Evolutionary conservation across 1,284 basidiomycete genomes (phyloP).

Genomic region (Naganishia albida): DNA sequence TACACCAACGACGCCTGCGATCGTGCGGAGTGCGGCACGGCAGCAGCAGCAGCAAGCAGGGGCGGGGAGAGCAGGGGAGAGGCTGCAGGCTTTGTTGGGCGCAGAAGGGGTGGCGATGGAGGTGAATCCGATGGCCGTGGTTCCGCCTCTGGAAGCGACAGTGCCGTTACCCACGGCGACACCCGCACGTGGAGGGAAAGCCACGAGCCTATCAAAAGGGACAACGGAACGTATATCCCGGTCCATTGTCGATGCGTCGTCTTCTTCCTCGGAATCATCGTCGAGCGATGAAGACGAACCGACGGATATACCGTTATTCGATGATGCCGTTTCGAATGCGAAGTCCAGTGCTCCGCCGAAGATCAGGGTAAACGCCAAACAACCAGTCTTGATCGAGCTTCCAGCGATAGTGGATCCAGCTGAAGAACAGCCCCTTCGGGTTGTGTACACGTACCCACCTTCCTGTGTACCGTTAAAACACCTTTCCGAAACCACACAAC

Average conservation of each 20-base stretch:
- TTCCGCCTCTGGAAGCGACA: too few species aligned
- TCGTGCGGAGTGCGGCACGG: constrained; percentile 6
- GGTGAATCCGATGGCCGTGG: not conserved
- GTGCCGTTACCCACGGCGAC: not conserved
- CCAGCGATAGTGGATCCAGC: not conserved
- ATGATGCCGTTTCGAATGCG: constrained; percentile 2
- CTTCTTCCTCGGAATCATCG: not conserved
- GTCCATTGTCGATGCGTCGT: too few species aligned
- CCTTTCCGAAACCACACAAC: constrained; percentile 42
- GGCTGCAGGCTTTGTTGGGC: constrained; percentile 16
- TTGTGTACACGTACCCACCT: constrained; percentile 20
- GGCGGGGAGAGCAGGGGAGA: not conserved
- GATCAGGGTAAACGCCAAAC: constrained; percentile 12
- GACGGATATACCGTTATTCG: constrained; percentile 17
- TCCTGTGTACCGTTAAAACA: constrained; percentile 22
- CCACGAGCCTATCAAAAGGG: not conserved
- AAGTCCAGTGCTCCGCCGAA: not conserved
- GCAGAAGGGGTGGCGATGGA: not conserved
- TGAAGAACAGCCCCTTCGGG: not conserved
- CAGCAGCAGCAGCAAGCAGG: not conserved
- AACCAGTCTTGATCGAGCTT: constrained; percentile 8
- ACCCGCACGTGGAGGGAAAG: not conserved
- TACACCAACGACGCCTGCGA: constrained; percentile 17
- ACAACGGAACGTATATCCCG: not conserved
- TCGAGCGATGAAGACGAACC: constrained; percentile 7